These are phyloP conservation scores for Penicillium sp. DNA, from an alignment of 2,329 filamentous ascomycete genomes.

Conservation along the genomic window DNA sequence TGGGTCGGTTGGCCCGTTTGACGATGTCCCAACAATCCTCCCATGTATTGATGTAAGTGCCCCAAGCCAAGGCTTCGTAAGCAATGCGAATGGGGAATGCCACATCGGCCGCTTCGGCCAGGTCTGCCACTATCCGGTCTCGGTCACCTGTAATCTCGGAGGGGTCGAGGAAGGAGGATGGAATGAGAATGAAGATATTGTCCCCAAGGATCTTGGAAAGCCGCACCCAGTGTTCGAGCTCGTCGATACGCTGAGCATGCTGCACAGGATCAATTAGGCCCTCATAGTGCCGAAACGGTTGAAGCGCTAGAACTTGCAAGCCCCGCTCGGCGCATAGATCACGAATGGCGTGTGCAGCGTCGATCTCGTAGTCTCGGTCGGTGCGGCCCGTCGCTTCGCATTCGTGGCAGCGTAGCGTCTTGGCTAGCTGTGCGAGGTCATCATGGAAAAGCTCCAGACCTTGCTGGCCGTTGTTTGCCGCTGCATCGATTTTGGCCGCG, in stretches of 20 bases:
- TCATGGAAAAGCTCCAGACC: conserved; percentile 73
- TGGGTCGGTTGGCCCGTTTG: conserved; percentile 64
- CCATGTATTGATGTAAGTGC: conserved; percentile 72
- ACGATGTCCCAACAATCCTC: conserved; percentile 73
- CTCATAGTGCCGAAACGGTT: conserved; percentile 75
- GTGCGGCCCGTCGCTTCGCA: conserved; percentile 7
- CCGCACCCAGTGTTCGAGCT: conserved; percentile 25
- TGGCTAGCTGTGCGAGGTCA: conserved; percentile 67
- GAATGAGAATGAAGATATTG: conserved; percentile 27
- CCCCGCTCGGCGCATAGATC: conserved; percentile 56
- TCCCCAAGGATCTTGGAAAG: conserved; percentile 25
- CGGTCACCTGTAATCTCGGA: conserved; percentile 24
- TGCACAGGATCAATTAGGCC: conserved; percentile 43
- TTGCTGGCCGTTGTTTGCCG: conserved; percentile 48
- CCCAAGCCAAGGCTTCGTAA: conserved; percentile 75
- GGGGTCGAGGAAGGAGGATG: conserved; percentile 26
- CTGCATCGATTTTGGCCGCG: conserved; percentile 36
- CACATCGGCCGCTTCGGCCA: conserved; percentile 25
- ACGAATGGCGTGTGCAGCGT: conserved; percentile 58
- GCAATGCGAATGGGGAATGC: conserved; percentile 50
- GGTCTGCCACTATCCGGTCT: conserved; percentile 22
- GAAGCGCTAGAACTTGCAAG: conserved; percentile 67
- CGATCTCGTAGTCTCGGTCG: conserved; percentile 62
- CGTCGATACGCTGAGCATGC: conserved; percentile 23
- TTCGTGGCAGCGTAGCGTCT: conserved; percentile 43